Evolutionary conservation across 75 land plant species (phyloP).

Genomic region (Adiantum capillusveneris): DNA sequence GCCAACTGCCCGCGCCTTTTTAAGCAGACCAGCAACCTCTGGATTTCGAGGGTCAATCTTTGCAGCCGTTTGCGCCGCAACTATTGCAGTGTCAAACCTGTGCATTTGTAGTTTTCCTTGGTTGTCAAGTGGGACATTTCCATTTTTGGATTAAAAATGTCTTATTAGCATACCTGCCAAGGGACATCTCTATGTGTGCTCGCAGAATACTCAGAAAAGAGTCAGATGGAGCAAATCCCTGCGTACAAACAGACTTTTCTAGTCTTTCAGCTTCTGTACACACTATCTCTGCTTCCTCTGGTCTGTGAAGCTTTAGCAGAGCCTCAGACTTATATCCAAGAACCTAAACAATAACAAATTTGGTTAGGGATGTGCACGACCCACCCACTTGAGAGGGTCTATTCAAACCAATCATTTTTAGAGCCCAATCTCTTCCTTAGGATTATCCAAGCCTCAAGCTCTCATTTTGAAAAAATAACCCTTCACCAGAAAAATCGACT

Average conservation of each 20-base stretch:
- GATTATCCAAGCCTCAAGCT: no score
- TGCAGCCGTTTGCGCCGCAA: slow-evolving; percentile 53
- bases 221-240: slow-evolving; percentile 20
- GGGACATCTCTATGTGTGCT: slow-evolving; percentile 51
- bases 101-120: slow-evolving; percentile 14
- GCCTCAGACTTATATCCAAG: slow-evolving; percentile 81
- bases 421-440: no score
- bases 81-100: slow-evolving; percentile 89
- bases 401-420: no score
- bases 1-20: slow-evolving; percentile 53
- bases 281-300: slow-evolving; percentile 60
- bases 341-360: slow-evolving; percentile 53
- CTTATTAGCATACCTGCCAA: slow-evolving; percentile 39
- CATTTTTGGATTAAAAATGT: no score
- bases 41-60: slow-evolving; percentile 41
- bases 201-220: slow-evolving; percentile 29
- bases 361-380: no score
- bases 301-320: slow-evolving; percentile 57
- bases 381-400: no score
- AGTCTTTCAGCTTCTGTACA: slow-evolving; percentile 40
- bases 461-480: no score
- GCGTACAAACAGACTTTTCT: slow-evolving; percentile 16
- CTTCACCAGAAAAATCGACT: no score
- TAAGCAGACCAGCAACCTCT: slow-evolving; percentile 39
- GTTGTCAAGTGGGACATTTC: no score